phyloP scores from a whole-genome alignment of 1,284 basidiomycete species.

The Ceratobasidium papillatum region DNA sequence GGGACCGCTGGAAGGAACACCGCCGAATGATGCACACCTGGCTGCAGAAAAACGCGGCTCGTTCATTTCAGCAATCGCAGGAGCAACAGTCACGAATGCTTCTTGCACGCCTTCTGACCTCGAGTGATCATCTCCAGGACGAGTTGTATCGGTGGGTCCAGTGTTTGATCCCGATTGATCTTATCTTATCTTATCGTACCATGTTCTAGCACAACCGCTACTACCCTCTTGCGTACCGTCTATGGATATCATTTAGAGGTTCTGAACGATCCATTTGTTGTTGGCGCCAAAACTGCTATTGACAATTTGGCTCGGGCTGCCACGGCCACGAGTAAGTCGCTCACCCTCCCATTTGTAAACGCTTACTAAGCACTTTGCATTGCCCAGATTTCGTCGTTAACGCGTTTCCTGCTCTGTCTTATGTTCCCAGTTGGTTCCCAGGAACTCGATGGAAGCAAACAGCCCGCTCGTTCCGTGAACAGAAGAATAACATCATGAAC shows the following conservation, averaged over 20 bases:
- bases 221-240: constrained; percentile 14
- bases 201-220: background rate
- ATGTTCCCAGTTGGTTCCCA: constrained; percentile 27
- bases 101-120: constrained; percentile 8
- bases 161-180: background rate
- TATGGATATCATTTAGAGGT: constrained; percentile 24
- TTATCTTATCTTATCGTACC: background rate
- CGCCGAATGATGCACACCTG: constrained; percentile 35
- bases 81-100: constrained; percentile 22
- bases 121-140: background rate
- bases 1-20: constrained; percentile 24
- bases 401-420: constrained; percentile 16
- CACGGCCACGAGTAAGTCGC: constrained; percentile 19
- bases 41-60: constrained; percentile 22
- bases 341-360: background rate
- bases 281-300: constrained; percentile 1
- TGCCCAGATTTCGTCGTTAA: constrained; percentile 32
- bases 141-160: constrained; percentile 17
- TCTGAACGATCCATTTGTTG: constrained; percentile 21
- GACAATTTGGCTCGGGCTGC: constrained; percentile 22
- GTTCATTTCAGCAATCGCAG: constrained; percentile 19
- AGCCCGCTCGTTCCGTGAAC: constrained; percentile 1
- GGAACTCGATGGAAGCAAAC: constrained; percentile 31
- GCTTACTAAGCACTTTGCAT: background rate
- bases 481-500: constrained; percentile 22